Conservation (phyloP, 495 filamentous ascomycete species). For the Copromyces sp. region DNA sequence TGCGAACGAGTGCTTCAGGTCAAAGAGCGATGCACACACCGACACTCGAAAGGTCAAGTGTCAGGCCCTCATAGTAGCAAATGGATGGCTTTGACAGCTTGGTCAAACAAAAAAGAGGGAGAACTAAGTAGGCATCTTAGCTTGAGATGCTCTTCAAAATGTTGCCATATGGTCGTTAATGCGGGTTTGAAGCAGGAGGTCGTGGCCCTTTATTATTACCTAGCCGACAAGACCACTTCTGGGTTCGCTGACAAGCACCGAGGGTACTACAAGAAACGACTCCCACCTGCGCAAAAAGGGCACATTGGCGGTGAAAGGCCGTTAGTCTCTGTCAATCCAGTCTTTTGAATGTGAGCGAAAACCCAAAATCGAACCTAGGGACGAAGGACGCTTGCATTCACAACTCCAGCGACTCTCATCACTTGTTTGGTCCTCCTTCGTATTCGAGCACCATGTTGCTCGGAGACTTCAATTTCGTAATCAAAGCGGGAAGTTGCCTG, state of each 20-base stretch:
- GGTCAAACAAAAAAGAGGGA: neutral
- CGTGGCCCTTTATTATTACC: neutral
- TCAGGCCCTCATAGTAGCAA: neutral
- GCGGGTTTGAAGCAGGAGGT: no score
- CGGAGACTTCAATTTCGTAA: neutral
- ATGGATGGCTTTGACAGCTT: neutral
- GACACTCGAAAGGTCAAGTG: neutral
- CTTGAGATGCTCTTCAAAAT: no score
- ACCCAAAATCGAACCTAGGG: neutral
- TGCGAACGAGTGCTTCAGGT: neutral
- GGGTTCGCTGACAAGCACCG: no score
- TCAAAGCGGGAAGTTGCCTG: neutral
- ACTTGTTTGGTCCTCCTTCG: neutral
- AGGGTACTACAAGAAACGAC: no score
- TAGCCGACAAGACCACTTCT: no score
- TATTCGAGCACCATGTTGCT: neutral
- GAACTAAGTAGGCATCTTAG: no score
- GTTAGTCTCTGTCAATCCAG: no score
- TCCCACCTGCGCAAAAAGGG: no score
- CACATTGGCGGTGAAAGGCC: no score
- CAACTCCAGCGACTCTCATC: neutral
- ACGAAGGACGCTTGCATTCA: neutral
- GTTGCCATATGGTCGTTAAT: no score
- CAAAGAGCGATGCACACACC: neutral
- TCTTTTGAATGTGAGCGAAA: neutral